Evolutionary conservation across 495 filamentous ascomycete genomes (phyloP).

Genomic region (Patellaria atrata): DNA sequence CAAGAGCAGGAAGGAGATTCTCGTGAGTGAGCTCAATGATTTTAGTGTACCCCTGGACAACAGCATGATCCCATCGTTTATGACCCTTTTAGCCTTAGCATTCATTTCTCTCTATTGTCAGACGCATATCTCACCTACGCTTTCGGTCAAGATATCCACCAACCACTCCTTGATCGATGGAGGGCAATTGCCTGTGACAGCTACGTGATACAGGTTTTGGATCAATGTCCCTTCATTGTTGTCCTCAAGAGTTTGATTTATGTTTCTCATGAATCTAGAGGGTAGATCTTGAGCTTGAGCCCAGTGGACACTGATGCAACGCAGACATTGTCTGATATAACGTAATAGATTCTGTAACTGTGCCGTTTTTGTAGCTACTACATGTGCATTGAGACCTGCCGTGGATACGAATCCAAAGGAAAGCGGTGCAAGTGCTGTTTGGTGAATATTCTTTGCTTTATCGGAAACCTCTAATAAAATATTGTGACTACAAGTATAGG

Average conservation of each 20-base stretch:
- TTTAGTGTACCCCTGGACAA: constrained; percentile 58
- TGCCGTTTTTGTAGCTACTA: constrained; percentile 74
- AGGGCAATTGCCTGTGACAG: constrained; percentile 70
- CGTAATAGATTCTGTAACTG: constrained; percentile 71
- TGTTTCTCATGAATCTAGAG: constrained; percentile 54
- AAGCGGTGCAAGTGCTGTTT: constrained; percentile 40
- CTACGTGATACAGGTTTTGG: constrained; percentile 70
- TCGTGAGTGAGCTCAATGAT: constrained; percentile 69
- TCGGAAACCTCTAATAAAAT: constrained; percentile 37
- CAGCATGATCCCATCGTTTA: constrained; percentile 88
- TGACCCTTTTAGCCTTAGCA: constrained; percentile 48
- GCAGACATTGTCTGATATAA: constrained; percentile 65
- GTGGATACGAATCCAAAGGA: constrained; percentile 69
- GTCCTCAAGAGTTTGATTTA: constrained; percentile 51
- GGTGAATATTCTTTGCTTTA: neutral
- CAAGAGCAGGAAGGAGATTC: constrained; percentile 73
- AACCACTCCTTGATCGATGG: constrained; percentile 72
- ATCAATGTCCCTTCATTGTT: constrained; percentile 49
- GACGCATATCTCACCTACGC: constrained; percentile 35
- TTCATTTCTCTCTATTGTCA: constrained; percentile 2
- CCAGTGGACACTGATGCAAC: constrained; percentile 63
- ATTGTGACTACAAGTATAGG: constrained; percentile 59
- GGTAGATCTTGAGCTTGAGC: constrained; percentile 72
- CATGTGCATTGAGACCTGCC: constrained; percentile 63
- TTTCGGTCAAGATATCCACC: constrained; percentile 69